phyloP scores from a whole-genome alignment of 257 asterid species.

The Verbena officinalis region DNA sequence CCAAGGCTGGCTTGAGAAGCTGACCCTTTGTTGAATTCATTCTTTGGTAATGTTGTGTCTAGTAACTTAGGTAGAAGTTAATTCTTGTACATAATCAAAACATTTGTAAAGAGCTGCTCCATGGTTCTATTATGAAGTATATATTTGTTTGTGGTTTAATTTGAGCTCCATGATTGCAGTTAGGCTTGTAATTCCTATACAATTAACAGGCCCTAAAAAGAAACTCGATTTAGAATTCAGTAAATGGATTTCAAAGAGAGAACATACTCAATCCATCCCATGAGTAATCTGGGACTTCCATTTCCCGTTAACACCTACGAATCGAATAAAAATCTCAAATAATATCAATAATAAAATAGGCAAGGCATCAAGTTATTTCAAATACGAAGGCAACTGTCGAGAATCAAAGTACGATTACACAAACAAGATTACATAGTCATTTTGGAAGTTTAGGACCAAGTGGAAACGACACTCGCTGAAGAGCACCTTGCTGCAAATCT shows the following conservation, averaged over 20 bases:
- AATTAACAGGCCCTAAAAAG: no score
- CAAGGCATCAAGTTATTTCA: neutral
- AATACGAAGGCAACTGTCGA: neutral
- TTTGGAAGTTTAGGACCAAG: constrained; percentile 60
- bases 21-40: constrained; percentile 44
- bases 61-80: constrained; percentile 7
- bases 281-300: no score
- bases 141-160: no score
- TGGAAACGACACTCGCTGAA: constrained; percentile 77
- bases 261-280: no score
- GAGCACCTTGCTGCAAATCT: constrained; percentile 59
- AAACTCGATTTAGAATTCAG: no score
- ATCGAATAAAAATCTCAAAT: no score
- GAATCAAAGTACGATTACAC: neutral
- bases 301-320: no score
- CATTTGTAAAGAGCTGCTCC: constrained; percentile 45
- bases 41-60: constrained; percentile 27
- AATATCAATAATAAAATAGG: no score
- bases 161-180: no score
- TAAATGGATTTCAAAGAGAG: no score
- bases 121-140: constrained; percentile 25
- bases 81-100: constrained; percentile 52
- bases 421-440: neutral
- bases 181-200: no score
- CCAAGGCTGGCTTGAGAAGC: constrained; percentile 50